phyloP scores from a whole-genome alignment of 768 basidiomycete species.

The Lactarius quietus region DNA sequence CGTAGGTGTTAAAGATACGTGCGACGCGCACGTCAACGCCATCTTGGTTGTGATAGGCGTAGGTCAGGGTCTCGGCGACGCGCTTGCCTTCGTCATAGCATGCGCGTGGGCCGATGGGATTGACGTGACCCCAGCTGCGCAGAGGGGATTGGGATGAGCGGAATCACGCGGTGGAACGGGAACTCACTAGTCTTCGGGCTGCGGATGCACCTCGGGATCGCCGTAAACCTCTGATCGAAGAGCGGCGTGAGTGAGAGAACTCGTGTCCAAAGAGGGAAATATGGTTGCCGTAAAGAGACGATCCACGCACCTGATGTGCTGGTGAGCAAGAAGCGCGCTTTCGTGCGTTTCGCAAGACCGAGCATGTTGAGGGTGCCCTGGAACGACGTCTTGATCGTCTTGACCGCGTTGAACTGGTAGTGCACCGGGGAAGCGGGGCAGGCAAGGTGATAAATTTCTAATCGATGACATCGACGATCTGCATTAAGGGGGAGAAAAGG shows the following conservation, averaged over 20 bases:
- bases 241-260: neutral
- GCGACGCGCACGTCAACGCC: slow-evolving; percentile 95
- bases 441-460: slow-evolving; percentile 97
- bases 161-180: slow-evolving; percentile 22
- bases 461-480: slow-evolving; percentile 1
- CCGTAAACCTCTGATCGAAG: slow-evolving; percentile 82
- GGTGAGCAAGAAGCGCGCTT: slow-evolving; percentile 93
- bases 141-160: neutral
- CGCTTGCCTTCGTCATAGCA: slow-evolving; percentile 99
- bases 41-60: slow-evolving; percentile 93
- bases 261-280: neutral
- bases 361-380: slow-evolving; percentile 99
- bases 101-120: slow-evolving; percentile 97
- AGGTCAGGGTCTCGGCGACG: slow-evolving; percentile 96
- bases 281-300: neutral
- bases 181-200: slow-evolving; percentile 89
- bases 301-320: slow-evolving; percentile 78
- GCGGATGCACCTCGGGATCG: slow-evolving; percentile 97
- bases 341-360: slow-evolving; percentile 93
- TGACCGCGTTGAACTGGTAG: slow-evolving; percentile 97
- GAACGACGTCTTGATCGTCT: slow-evolving; percentile 98
- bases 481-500: neutral
- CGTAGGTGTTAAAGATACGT: slow-evolving; percentile 97
- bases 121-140: slow-evolving; percentile 92
- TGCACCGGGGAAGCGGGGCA: slow-evolving; percentile 97